These are phyloP conservation scores for Haplosporangium sp. DNA, from an alignment of 371 early-diverging fungal species.

Conservation along the genomic window DNA sequence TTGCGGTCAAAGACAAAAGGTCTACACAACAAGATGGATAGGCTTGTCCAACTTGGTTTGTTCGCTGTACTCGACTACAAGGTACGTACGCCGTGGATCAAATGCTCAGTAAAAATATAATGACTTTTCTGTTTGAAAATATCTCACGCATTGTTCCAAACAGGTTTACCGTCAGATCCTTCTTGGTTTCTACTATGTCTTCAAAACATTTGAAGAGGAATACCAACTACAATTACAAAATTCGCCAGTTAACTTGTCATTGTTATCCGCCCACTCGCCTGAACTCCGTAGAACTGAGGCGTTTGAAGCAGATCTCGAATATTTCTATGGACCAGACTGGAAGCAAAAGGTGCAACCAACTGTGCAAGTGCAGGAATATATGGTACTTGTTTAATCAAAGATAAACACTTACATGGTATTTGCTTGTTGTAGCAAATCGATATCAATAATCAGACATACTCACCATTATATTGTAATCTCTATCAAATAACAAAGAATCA, in stretches of 20 bases:
- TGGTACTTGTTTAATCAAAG: constrained; percentile 14
- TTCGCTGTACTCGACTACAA: constrained; percentile 45
- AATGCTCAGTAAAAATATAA: too few species aligned
- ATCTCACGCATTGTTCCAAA: background rate
- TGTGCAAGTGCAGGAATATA: constrained; percentile 23
- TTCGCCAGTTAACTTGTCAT: constrained; percentile 20
- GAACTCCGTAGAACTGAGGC: constrained; percentile 33
- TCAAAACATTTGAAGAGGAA: constrained; percentile 27
- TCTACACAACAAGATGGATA: constrained; percentile 35
- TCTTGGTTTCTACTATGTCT: constrained; percentile 45
- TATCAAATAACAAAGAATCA: constrained; percentile 23
- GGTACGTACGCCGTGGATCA: constrained; percentile 4
- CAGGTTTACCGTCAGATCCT: constrained; percentile 50
- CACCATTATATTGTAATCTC: background rate
- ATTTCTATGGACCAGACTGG: constrained; percentile 46
- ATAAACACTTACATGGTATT: background rate
- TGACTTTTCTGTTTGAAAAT: too few species aligned
- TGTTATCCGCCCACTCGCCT: constrained; percentile 32
- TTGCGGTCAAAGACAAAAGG: constrained; percentile 41
- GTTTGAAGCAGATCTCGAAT: constrained; percentile 41
- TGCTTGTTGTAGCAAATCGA: background rate
- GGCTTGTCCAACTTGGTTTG: constrained; percentile 42
- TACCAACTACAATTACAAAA: background rate
- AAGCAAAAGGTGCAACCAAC: constrained; percentile 28
- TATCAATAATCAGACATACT: background rate